Evolutionary conservation across 2,329 filamentous ascomycete species (phyloP), one percentile per base, ranked within the genome.

Genomic region (Microdochium bolleyi): DNA sequence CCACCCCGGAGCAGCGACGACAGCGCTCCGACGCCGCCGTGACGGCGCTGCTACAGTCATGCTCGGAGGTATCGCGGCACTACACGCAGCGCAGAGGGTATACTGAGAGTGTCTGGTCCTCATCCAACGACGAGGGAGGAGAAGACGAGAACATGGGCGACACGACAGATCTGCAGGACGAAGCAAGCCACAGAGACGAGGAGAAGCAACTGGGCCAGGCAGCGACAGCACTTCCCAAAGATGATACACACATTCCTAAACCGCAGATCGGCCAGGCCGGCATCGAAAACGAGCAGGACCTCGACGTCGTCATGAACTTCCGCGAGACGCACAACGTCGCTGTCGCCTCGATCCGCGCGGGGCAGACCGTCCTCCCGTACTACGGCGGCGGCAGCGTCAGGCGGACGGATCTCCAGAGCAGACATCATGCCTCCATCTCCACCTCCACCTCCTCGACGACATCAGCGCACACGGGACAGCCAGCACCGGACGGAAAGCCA

Each of bases 251-350:
- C 41, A 16, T 60, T 16, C 56, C 48, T 54, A 41, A 56, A 37
- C 59, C 59, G 9, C 41, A 59, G 41, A 56, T 61, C 48, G 58
- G 57, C 1, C 57, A 61, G 2, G 41, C 53, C 16, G 60, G 58
- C 9, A 60, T 61, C 11, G 55, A 61, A 19, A 49, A 57, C 41
- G 51, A 61, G 41, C 13, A 51, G 1, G 58, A 60, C 7, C 52
- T 59, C 13, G 30, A 51, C 3, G 56, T 57, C 38, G 53, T 61
- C 2, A 25, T 56, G 1, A 24, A 49, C 24, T 54, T 58, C 24
- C 56, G 58, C 2, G 11, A 49, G 14, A 44, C 52, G 11, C 49
- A 54, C 25, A 24, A 49, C 24, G 48, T 24, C 10, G 49, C 51
- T 8, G 32, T 48, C 3, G 24, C 38, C 32, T 50, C 49, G 13